phyloP scores from a whole-genome alignment of 768 basidiomycete genomes.

The Floccularia luteovirens region DNA sequence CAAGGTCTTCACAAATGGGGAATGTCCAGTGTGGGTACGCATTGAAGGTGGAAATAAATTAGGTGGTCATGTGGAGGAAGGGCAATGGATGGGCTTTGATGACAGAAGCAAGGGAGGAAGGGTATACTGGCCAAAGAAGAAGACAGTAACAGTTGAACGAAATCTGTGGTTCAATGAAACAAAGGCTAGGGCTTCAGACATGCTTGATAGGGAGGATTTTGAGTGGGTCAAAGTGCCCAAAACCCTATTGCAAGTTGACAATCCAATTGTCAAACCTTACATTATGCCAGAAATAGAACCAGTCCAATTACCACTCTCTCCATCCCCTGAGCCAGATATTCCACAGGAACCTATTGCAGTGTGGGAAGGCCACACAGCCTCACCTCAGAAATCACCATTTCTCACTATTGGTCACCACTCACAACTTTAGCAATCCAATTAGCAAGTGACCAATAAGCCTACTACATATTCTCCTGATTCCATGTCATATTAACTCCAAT shows the following conservation, averaged over 20 bases:
- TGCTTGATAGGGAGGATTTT: background rate
- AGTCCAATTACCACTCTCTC: too few relatives aligned
- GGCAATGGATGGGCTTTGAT: slow-evolving; percentile 20
- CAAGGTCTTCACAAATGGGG: slow-evolving; percentile 16
- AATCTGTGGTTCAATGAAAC: slow-evolving; percentile 11
- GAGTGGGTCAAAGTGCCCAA: background rate
- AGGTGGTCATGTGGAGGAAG: slow-evolving; percentile 8
- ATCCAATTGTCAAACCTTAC: background rate
- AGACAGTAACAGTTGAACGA: slow-evolving; percentile 15
- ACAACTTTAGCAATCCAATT: too few relatives aligned
- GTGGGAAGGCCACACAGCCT: too few relatives aligned
- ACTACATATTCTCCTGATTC: too few relatives aligned
- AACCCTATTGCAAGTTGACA: background rate
- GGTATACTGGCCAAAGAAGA: slow-evolving; percentile 21
- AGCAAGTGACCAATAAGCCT: too few relatives aligned
- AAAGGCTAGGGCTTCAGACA: background rate
- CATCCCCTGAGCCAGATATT: too few relatives aligned
- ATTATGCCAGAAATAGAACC: background rate
- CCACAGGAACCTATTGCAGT: too few relatives aligned
- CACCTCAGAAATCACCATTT: too few relatives aligned
- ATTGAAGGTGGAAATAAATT: slow-evolving; percentile 12
- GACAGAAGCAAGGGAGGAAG: slow-evolving; percentile 13
- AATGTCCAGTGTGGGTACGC: slow-evolving; percentile 13
- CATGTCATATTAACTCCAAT: too few relatives aligned
- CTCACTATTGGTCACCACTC: too few relatives aligned